Percentiles rank a stretch among this genome's conserved stretches.
Evolutionary conservation across 306 rosid species (phyloP).

Genomic region (Cicer cuneatum): DNA sequence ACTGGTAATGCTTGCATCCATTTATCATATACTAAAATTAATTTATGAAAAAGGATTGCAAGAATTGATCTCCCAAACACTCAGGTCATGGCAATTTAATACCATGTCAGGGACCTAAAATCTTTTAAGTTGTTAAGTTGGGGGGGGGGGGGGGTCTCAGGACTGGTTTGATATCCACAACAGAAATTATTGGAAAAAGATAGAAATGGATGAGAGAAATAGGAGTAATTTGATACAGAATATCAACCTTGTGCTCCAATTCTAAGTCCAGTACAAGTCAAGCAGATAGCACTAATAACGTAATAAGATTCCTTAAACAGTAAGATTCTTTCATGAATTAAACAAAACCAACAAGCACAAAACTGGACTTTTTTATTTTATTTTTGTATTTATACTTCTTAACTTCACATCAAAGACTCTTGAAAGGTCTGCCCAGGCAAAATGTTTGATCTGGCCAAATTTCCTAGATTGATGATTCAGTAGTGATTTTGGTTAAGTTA

Average conservation of each 20-base stretch:
- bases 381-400: conserved; percentile 22
- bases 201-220: conserved; percentile 5
- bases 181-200: conserved; percentile 15
- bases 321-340: conserved; percentile 26
- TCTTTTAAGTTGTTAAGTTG: conserved; percentile 12
- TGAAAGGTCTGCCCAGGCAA: conserved; percentile 32
- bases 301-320: conserved; percentile 5
- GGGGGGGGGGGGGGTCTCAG: background rate
- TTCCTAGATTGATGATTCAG: conserved; percentile 14
- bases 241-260: conserved; percentile 6
- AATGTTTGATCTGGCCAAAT: conserved; percentile 28
- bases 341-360: conserved; percentile 25
- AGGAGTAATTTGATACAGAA: background rate
- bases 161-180: conserved; percentile 9
- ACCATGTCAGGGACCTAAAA: conserved; percentile 12
- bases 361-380: conserved; percentile 2
- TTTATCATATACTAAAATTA: conserved; percentile 15
- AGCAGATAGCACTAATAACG: conserved; percentile 14
- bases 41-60: background rate
- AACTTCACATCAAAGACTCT: conserved; percentile 19
- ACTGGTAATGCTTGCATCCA: background rate
- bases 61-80: background rate
- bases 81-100: conserved; percentile 9
- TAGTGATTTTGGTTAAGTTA: conserved; percentile 26
- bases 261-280: conserved; percentile 1